Evolutionary conservation across 148 eudicot species (phyloP), one percentile per base, ranked within the genome.

Genomic region (Chenopodium suecicum): DNA sequence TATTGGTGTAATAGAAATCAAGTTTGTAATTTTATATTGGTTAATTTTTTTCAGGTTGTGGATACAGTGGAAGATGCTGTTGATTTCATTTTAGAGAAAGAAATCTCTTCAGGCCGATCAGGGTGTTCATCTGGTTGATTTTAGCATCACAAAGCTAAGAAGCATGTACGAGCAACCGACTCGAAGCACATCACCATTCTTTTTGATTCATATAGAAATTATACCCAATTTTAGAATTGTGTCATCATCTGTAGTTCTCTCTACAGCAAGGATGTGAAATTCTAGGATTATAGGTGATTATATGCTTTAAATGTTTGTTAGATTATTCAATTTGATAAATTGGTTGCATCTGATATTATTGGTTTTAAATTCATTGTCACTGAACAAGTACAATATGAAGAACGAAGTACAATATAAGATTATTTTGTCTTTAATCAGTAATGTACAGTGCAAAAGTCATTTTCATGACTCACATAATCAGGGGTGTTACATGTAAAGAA

Each of bases 1-100:
- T 22, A 9, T n/a, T n/a, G 5, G 34, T 10, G 16, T 13, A 3
- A 56, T 56, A 3, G 16, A 3, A 11, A 13, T 56, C 16, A 56
- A 32, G 11, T 70, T 8, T 31, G 14, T 37, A 14, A 56, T 50
- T 63, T 41, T 19, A 3, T 46, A 19, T 67, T 65, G 58, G 25
- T 11, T 22, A 8, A 7, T 69, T 48, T 66, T 65, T 65, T 58
- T 74, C 88, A 90, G 89, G 90, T 88, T 80, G 87, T 90, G 9
- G 87, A 90, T 80, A 88, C 86, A 10, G 92, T 90, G 19, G 88
- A 83, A 85, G 89, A 86, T 8, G 92, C 88, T 25, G 86, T 90
- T 48, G 86, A 85, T 67, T 88, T 54, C 78, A 86, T 90, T 44
- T 70, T 90, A 80, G 84, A 78, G 44, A 79, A 82, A 81, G 92